Conservation (phyloP, 31 red algal species). For the Asparagopsis taxiformis region DNA sequence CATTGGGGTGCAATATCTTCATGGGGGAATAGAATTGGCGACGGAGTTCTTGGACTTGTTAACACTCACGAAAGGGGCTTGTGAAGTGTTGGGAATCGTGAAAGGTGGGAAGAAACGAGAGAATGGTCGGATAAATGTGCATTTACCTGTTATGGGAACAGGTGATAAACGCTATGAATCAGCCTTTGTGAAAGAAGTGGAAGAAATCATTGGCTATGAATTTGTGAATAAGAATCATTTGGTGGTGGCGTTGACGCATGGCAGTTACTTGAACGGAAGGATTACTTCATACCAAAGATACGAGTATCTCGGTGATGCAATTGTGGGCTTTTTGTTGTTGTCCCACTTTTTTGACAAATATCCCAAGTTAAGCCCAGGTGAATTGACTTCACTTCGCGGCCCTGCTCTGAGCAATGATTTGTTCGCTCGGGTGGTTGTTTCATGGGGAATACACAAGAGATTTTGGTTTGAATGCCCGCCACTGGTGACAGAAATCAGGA, state of each 20-base stretch:
- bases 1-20: conserved; percentile 68
- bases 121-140: conserved; percentile 1
- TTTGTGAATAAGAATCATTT: conserved; percentile 64
- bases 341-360: conserved; percentile 66
- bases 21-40: conserved; percentile 49
- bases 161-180: conserved; percentile 36
- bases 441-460: conserved; percentile 51
- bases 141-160: conserved; percentile 16
- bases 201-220: conserved; percentile 68
- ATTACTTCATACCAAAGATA: conserved; percentile 69
- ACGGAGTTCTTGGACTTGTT: conserved; percentile 54
- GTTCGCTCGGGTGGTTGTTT: conserved; percentile 71
- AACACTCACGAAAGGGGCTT: conserved; percentile 21
- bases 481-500: conserved; percentile 52
- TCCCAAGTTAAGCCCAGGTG: conserved; percentile 56
- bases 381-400: conserved; percentile 63
- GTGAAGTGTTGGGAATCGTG: conserved; percentile 36
- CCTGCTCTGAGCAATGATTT: conserved; percentile 80
- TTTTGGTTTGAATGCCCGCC: conserved; percentile 60
- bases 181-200: conserved; percentile 31
- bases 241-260: conserved; percentile 76
- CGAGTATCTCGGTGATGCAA: conserved; percentile 85
- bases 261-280: conserved; percentile 49
- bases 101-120: conserved; percentile 1
- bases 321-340: conserved; percentile 67